Evolutionary conservation across 257 asterid species (phyloP), one percentile per base, ranked within the genome.

Genomic region (Linaria vulgaris): DNA sequence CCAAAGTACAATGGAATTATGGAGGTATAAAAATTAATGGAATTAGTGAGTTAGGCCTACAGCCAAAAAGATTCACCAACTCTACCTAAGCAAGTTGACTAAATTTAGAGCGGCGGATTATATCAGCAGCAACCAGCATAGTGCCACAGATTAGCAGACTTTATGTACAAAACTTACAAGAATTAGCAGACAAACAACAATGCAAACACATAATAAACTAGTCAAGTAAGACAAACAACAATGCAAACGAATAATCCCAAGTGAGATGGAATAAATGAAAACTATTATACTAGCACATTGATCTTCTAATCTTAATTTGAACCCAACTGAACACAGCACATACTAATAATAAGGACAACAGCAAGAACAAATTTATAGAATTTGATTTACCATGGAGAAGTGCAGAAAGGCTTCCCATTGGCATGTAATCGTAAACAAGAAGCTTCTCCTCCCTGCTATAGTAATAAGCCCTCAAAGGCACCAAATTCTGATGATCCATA

Each of bases 381-480:
- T 12, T 7, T 1, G 4, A 45, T 77, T 78, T 52, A 90, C 97
- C 95, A 58, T 90, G 97, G 25, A 90, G 74, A 63, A 87, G 84
- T 37, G 96, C 96, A 76, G 97, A 90, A 52, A 90, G 85, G 80
- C 96, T 90, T 63, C 97, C 96, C 88, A 76, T 82, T 4, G 94
- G 83, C 97, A 87, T 85, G 38, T 90, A 90, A 31, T 90, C 97
- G 69, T 74, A 90, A 3, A 90, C 97, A 72, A 90, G 91, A 56
- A 90, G 87, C 79, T 90, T 90, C 76, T 90, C 97, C 72, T 87
- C 97, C 63, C 90, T 71, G 56, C 92, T 85, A 37, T 78, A 87
- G 61, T 87, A 90, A 71, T 87, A 90, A 64, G 97, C 95, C 27
- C 90, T 83, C 19, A 85, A 83, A 56, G 96, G 96, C 53, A 90